phyloP scores from a whole-genome alignment of 805 yeast genomes.

The Cyberlindnera mississippiensis region DNA sequence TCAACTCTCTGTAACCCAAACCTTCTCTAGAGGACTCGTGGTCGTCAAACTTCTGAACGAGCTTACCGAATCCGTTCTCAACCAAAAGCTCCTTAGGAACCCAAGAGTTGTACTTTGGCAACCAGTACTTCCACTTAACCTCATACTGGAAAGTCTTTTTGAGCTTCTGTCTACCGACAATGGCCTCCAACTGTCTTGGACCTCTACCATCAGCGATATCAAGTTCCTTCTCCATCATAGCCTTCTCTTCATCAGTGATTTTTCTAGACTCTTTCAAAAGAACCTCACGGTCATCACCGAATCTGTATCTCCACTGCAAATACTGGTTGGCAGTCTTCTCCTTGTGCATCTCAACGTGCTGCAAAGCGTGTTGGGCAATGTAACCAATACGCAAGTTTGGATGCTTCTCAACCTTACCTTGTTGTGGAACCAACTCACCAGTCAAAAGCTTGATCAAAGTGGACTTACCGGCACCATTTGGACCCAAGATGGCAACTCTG shows the following conservation, averaged over 20 bases:
- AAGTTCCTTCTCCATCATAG: slow-evolving; percentile 69
- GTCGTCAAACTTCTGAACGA: slow-evolving; percentile 96
- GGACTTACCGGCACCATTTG: slow-evolving; percentile 99
- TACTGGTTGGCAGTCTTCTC: slow-evolving; percentile 98
- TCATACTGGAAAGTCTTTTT: slow-evolving; percentile 97
- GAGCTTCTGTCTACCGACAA: slow-evolving; percentile 95
- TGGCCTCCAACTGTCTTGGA: slow-evolving; percentile 83
- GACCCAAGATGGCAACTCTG: slow-evolving; percentile 94
- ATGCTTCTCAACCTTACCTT: slow-evolving; percentile 93
- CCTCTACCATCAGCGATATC: slow-evolving; percentile 87
- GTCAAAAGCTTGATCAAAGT: slow-evolving; percentile 91
- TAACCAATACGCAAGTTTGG: slow-evolving; percentile 97
- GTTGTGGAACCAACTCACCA: slow-evolving; percentile 82
- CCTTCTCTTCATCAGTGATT: slow-evolving; percentile 74
- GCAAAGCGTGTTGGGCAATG: slow-evolving; percentile 97
- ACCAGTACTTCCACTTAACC: slow-evolving; percentile 87
- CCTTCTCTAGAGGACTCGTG: slow-evolving; percentile 99
- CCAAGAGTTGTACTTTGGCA: slow-evolving; percentile 93
- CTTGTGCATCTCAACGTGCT: slow-evolving; percentile 94
- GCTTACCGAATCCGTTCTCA: slow-evolving; percentile 82
- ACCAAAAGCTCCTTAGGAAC: slow-evolving; percentile 78
- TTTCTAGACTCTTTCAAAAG: slow-evolving; percentile 89
- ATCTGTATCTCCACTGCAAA: slow-evolving; percentile 96
- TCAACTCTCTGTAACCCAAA: slow-evolving; percentile 92
- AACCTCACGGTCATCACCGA: slow-evolving; percentile 98